Percentiles rank a stretch among this genome's conserved stretches.
These are phyloP conservation scores for Quercus parvula DNA, from an alignment of 306 rosid species.

Conservation along the genomic window DNA sequence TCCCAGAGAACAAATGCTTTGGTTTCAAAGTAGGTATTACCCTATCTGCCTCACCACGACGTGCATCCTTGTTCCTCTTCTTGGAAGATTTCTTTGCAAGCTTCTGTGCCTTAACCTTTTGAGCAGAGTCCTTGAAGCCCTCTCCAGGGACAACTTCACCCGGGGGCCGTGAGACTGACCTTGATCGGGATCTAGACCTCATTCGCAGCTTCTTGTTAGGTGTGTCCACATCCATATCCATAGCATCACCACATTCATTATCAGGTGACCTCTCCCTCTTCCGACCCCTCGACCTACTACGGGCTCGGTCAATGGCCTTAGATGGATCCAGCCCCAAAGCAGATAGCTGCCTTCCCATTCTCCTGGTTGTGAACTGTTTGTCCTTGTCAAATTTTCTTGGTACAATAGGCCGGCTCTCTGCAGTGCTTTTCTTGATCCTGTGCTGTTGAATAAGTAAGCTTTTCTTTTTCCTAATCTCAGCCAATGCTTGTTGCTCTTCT, in stretches of 20 bases:
- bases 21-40: conserved; percentile 75
- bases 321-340: conserved; percentile 59
- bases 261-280: conserved; percentile 74
- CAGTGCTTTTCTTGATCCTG: conserved; percentile 82
- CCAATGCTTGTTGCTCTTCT: conserved; percentile 61
- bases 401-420: conserved; percentile 76
- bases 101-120: conserved; percentile 66
- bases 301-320: conserved; percentile 61
- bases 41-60: conserved; percentile 91
- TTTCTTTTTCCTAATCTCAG: conserved; percentile 68
- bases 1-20: conserved; percentile 82
- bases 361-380: conserved; percentile 47
- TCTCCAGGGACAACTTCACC: conserved; percentile 79
- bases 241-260: conserved; percentile 32
- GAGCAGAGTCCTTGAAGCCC: conserved; percentile 70
- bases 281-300: conserved; percentile 69
- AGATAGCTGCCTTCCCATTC: conserved; percentile 88
- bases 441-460: conserved; percentile 65
- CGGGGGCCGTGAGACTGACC: conserved; percentile 60
- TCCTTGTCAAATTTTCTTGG: conserved; percentile 81
- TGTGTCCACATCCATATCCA: conserved; percentile 69
- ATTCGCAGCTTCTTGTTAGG: conserved; percentile 63
- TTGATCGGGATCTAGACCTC: conserved; percentile 50
- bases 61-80: conserved; percentile 77
- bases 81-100: conserved; percentile 60